Evolutionary conservation across 169 alveolate genomes (phyloP).

Genomic region (Cryptosporidium viatorum): DNA sequence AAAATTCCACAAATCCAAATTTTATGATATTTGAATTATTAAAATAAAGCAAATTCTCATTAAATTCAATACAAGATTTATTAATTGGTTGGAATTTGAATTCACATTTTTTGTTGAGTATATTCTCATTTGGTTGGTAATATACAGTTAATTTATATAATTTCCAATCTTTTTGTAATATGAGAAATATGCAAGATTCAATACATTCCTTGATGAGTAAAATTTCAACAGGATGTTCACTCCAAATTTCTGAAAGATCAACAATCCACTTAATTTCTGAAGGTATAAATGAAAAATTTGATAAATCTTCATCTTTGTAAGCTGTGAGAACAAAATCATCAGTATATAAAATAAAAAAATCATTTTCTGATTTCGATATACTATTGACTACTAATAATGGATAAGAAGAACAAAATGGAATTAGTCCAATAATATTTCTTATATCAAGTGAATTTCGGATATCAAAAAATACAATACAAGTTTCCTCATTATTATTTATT

Average conservation of each 20-base stretch:
- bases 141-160: slow-evolving; percentile 31
- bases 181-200: not conserved
- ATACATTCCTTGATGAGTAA: not conserved
- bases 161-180: slow-evolving; percentile 1
- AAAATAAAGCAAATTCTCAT: not conserved
- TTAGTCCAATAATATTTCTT: slow-evolving; percentile 56
- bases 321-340: slow-evolving; percentile 26
- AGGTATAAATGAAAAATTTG: not conserved
- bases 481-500: not conserved
- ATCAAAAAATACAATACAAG: slow-evolving; percentile 58
- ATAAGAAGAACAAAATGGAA: slow-evolving; percentile 46
- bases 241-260: slow-evolving; percentile 50
- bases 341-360: slow-evolving; percentile 22
- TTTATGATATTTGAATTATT: not conserved
- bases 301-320: not conserved
- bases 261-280: slow-evolving; percentile 31
- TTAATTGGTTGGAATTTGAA: not conserved
- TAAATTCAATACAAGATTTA: not conserved
- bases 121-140: slow-evolving; percentile 12
- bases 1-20: slow-evolving; percentile 11
- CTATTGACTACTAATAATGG: slow-evolving; percentile 47
- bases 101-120: slow-evolving; percentile 33
- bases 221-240: slow-evolving; percentile 44
- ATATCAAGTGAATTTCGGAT: slow-evolving; percentile 47
- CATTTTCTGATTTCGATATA: not conserved